Conservation (phyloP, 495 filamentous ascomycete genomes). For the Tuber microsphaerosporum region DNA sequence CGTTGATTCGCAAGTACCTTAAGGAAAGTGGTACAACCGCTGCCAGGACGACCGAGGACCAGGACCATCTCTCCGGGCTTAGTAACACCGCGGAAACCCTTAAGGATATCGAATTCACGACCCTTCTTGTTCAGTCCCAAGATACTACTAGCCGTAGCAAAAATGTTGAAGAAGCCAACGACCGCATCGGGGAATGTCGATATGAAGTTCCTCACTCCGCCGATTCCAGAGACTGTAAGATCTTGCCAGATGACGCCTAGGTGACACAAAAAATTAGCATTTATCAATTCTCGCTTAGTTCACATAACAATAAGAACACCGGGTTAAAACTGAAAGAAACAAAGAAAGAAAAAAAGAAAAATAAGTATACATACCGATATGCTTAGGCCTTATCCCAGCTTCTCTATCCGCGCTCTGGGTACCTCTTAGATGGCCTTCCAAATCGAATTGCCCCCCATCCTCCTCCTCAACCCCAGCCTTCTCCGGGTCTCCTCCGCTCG, state of each 20-base stretch:
- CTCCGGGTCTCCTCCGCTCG: conserved; percentile 25
- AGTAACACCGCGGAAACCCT: conserved; percentile 50
- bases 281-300: neutral
- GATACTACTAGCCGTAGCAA: conserved; percentile 53
- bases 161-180: conserved; percentile 65
- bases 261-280: neutral
- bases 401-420: conserved; percentile 61
- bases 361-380: conserved; percentile 49
- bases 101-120: conserved; percentile 58
- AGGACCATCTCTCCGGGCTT: conserved; percentile 85
- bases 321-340: neutral
- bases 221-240: conserved; percentile 69
- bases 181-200: conserved; percentile 79
- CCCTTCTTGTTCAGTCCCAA: conserved; percentile 57
- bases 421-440: conserved; percentile 63
- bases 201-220: conserved; percentile 67
- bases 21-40: conserved; percentile 81
- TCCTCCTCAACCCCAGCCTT: conserved; percentile 43
- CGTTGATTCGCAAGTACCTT: conserved; percentile 78
- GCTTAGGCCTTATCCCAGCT: conserved; percentile 71
- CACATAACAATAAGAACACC: neutral
- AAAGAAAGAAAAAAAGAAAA: neutral
- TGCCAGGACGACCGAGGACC: conserved; percentile 78
- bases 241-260: conserved; percentile 69
- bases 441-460: conserved; percentile 51